Conservation (phyloP, 257 asterid genomes). For the Solanum piurae region DNA sequence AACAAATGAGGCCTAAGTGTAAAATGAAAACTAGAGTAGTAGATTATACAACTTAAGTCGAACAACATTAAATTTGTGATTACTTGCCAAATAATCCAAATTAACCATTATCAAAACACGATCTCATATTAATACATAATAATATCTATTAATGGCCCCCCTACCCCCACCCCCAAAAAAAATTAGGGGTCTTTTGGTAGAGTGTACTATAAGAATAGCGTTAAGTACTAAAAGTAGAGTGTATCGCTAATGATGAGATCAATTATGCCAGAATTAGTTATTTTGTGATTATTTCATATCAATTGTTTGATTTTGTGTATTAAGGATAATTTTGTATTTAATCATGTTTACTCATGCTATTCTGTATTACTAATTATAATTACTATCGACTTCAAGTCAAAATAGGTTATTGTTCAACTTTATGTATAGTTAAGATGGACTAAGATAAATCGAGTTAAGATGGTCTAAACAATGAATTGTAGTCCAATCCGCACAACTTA, state of each 20-base stretch:
- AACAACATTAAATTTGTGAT: background rate
- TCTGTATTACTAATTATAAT: too few relatives aligned
- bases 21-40: background rate
- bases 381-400: too few relatives aligned
- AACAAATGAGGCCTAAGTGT: too few relatives aligned
- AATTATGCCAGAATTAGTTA: background rate
- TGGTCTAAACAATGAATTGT: background rate
- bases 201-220: background rate
- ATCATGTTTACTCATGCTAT: background rate
- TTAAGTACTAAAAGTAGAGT: too few relatives aligned
- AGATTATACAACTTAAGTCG: background rate
- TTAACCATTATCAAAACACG: background rate
- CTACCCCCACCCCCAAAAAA: too few relatives aligned
- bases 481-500: background rate
- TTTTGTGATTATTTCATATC: too few relatives aligned
- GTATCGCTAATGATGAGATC: too few relatives aligned
- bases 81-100: background rate
- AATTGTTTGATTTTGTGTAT: background rate
- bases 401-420: background rate
- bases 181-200: too few relatives aligned
- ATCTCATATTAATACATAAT: background rate
- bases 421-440: background rate
- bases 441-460: background rate
- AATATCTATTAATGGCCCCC: too few relatives aligned
- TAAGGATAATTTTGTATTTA: too few relatives aligned